phyloP scores from a whole-genome alignment of 2,329 filamentous ascomycete genomes.

The Penicillium paneum region DNA sequence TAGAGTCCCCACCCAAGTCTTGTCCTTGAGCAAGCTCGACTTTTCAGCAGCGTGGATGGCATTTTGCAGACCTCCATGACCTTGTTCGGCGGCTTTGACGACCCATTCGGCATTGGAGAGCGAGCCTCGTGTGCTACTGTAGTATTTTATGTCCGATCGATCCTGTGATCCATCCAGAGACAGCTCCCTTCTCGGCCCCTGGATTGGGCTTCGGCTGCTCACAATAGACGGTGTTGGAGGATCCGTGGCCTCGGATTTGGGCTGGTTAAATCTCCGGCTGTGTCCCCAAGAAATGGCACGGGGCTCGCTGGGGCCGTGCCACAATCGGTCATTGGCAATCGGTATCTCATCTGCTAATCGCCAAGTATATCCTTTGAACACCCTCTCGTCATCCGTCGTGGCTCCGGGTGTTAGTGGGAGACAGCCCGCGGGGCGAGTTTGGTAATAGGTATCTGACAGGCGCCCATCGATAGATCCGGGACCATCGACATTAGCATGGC shows the following conservation, averaged over 20 bases:
- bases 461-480: slow-evolving; percentile 24
- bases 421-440: slow-evolving; percentile 17
- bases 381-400: slow-evolving; percentile 39
- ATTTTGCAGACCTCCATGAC: slow-evolving; percentile 86
- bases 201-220: slow-evolving; percentile 41
- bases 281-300: slow-evolving; percentile 73
- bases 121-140: slow-evolving; percentile 58
- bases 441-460: slow-evolving; percentile 20
- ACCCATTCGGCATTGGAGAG: slow-evolving; percentile 75
- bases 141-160: slow-evolving; percentile 27
- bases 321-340: slow-evolving; percentile 29
- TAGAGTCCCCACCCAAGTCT: slow-evolving; percentile 83
- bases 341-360: slow-evolving; percentile 28
- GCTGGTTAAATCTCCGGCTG: slow-evolving; percentile 67
- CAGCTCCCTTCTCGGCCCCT: slow-evolving; percentile 22
- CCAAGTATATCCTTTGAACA: slow-evolving; percentile 37
- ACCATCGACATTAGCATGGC: slow-evolving; percentile 23
- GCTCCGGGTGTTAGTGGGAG: slow-evolving; percentile 37
- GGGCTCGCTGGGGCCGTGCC: slow-evolving; percentile 57
- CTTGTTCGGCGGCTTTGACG: slow-evolving; percentile 79
- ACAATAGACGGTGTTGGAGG: slow-evolving; percentile 61
- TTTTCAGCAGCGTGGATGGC: slow-evolving; percentile 75
- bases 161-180: slow-evolving; percentile 19
- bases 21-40: slow-evolving; percentile 65
- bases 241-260: slow-evolving; percentile 65